Evolutionary conservation across 805 yeast species (phyloP), one percentile per base, ranked within the genome.

Genomic region (Schwanniomyces pseudopolymorphus): DNA sequence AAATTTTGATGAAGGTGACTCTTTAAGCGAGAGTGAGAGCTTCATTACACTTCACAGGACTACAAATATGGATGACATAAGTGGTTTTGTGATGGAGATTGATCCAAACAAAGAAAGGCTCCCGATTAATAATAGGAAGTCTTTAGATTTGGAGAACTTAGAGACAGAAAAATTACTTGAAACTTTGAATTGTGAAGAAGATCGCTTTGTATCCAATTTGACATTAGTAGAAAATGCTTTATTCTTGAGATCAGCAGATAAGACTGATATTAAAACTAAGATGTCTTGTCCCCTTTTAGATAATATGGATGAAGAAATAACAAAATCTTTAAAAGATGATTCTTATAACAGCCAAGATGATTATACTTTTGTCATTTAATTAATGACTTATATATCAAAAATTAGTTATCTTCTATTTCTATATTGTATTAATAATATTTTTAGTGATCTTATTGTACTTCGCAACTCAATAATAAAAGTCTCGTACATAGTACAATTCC

Each of bases 221-320:
- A 43, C 51, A 11, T 48, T 60, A 13, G 51, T 62, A 33, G 64
- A 48, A 44, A 62, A 61, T 46, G 55, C 50, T 22, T 33, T 61
- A 26, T 52, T 59, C 19, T 35, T 62, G 17, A 48, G 57, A 7
- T 31, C 35, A 31, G 10, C 35, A 14, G 35, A 17, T 3, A 31
- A 31, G 20, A 14, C 19, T 7, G 8, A 16, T 3, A 3, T 4
- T 31, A 31, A 31, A 26, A 26, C 8, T 7, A 31, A 14, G 6
- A 3, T 3, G 13, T 3, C 10, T 5, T 31, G 35, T 17, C 35
- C 35, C 8, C 35, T 31, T 31, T 16, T 31, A 31, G 19, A 16
- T 31, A 17, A 16, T 31, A 10, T 31, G 11, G 20, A 31, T 4
- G 16, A 17, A 14, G 35, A 31, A 16, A 31, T 31, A 31, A 31